Conservation (phyloP, 305 asterid species). For the Rubia tinctorum region DNA sequence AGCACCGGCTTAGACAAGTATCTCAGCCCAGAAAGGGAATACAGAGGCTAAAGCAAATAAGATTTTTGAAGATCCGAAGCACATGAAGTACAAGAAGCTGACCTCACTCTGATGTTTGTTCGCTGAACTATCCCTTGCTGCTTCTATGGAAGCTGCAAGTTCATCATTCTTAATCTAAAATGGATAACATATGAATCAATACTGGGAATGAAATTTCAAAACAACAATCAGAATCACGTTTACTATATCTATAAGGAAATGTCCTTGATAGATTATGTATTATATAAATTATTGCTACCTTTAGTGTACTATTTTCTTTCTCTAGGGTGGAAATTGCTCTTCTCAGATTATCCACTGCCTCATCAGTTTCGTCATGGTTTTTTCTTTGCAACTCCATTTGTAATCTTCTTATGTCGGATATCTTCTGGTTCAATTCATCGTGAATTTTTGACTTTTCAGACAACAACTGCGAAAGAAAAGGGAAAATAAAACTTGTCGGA, state of each 20-base stretch:
- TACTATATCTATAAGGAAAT: neutral
- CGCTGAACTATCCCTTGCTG: slow-evolving; percentile 40
- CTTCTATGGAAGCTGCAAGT: slow-evolving; percentile 59
- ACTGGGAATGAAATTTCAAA: slow-evolving; percentile 21
- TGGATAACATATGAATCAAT: slow-evolving; percentile 23
- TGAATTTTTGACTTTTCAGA: slow-evolving; percentile 49
- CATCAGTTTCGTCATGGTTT: slow-evolving; percentile 42
- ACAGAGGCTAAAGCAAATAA: slow-evolving; percentile 2
- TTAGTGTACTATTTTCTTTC: slow-evolving; percentile 64
- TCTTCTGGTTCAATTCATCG: slow-evolving; percentile 63
- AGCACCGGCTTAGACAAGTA: neutral
- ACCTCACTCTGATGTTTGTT: slow-evolving; percentile 48
- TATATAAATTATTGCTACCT: slow-evolving; percentile 45
- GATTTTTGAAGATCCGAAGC: neutral
- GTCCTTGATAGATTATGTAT: neutral
- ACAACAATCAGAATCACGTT: neutral
- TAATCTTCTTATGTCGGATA: slow-evolving; percentile 58
- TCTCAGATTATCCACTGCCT: slow-evolving; percentile 45
- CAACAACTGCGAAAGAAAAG: slow-evolving; percentile 41
- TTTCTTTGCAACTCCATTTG: slow-evolving; percentile 58
- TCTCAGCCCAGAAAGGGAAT: neutral
- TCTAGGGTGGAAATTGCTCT: slow-evolving; percentile 49
- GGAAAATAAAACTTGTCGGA: neutral
- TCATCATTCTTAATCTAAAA: slow-evolving; percentile 75
- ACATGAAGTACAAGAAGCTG: slow-evolving; percentile 18